Base-by-base conservation (phyloP, 139 green algal genomes). In the Haematococcus sp. region DNA sequence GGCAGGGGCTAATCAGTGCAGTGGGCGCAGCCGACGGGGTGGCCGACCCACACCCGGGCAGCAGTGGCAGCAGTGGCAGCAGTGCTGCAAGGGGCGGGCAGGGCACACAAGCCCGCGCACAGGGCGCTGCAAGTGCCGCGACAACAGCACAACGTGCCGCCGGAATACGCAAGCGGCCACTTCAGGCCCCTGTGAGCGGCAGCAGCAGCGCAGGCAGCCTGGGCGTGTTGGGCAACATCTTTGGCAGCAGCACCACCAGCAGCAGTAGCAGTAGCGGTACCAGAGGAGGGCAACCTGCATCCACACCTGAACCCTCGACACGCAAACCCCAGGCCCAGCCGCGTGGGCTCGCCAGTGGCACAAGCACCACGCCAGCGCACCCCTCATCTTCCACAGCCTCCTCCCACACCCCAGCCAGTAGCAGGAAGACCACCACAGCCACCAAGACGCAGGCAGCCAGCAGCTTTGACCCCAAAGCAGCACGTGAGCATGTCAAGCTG, bases 1-100 rank as follows among this genome's bases (percentile, higher is more conserved):
- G 85, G 27, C 63, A 79, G 40, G 92, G 92, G 20, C 84, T 97
- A 4, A 96, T 97, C 59, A 64, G 55, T 1, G 54, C 64, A 3
- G 64, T 30, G 3, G 63, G 25, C 23, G 17, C 54, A 65, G 28
- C n/a, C 5, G n/a, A 65, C 4, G n/a, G 3, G 20, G 58, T 5
- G 4, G 58, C 19, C 58, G 33, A 71, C 13, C 15, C 22, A 28
- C 60, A 68, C n/a, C 22, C 23, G 16, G 60, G 22, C 60, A 19
- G 43, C 4, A 9, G 27, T 43, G 49, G 49, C 25, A 52, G 25
- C n/a, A 73, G 67, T 16, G 67, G 16, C 15, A 52, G 51, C 30
- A 3, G 17, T 40, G 25, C 5, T 54, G 43, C 13, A 13, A 63
- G 9, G 35, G 49, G n/a, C 27, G 44, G 13, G 17, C 46, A 46